Evolutionary conservation across 2,329 filamentous ascomycete species (phyloP).

Genomic region (Aspergillus bombycis): DNA sequence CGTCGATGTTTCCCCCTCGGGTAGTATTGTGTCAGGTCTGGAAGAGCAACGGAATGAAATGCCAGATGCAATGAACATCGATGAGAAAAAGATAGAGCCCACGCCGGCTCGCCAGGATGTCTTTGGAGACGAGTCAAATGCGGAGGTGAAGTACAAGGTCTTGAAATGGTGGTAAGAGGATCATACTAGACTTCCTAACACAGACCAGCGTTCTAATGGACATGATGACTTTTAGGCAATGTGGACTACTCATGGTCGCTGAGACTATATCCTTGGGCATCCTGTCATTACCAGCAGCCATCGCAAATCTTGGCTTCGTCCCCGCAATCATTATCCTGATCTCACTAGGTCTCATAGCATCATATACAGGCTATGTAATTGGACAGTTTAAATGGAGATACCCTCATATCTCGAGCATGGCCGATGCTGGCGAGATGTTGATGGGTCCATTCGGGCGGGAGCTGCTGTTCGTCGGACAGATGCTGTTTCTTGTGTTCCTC

Average conservation of each 20-base stretch:
- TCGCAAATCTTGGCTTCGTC: constrained; percentile 56
- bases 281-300: constrained; percentile 55
- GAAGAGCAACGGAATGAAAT: background rate
- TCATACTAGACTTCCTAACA: too few relatives aligned
- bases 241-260: constrained; percentile 55
- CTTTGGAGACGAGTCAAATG: constrained; percentile 37
- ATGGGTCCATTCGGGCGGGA: constrained; percentile 62
- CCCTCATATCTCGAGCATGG: constrained; percentile 65
- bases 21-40: background rate
- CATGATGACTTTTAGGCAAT: constrained; percentile 34
- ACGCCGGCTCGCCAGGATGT: constrained; percentile 23
- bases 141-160: constrained; percentile 52
- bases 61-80: background rate
- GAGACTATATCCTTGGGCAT: constrained; percentile 61
- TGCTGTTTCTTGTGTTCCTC: constrained; percentile 66
- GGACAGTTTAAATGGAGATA: constrained; percentile 58
- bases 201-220: background rate
- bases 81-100: background rate
- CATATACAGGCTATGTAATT: constrained; percentile 61
- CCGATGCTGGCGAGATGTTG: constrained; percentile 66
- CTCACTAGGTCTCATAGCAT: constrained; percentile 56
- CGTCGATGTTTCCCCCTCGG: background rate
- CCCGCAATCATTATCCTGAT: constrained; percentile 55
- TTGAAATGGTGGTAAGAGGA: constrained; percentile 45
- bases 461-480: constrained; percentile 62